Evolutionary conservation across 2,329 filamentous ascomycete genomes (phyloP), one percentile per base, ranked within the genome.

Genomic region (Epichloe sylvatica): DNA sequence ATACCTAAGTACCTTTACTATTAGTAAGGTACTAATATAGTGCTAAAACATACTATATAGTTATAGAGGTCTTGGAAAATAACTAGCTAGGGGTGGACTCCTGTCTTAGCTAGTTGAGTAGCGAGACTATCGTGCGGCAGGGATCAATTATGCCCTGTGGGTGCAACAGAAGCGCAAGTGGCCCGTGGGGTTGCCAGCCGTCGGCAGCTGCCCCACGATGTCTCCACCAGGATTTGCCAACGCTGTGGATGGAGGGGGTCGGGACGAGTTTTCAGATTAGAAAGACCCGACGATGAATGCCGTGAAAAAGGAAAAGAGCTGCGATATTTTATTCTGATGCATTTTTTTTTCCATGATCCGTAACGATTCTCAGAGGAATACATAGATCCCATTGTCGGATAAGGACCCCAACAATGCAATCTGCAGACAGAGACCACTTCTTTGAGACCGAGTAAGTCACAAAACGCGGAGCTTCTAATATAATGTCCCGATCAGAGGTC

Each of bases 371-470:
- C 30, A 30, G 9, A 9, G 9, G 30, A 11, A 2, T 1, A 11
- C 9, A 11, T 30, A 30, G 8, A 30, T 30, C 9, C 9, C 11
- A 30, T 30, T 11, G 30, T 11, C 30, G 30, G 9, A 30, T 37
- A 37, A 37, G n/a, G 30, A 12, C 38, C 54, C 51, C 52, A 53
- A 83, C 78, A 72, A 84, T 85, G 65, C 76, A 80, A 54, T 84
- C 85, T 30, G 76, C 78, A 46, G 79, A 94, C 61, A 76, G 82
- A 47, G 82, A 84, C 33, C 80, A 92, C 62, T 97, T 94, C 72
- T 97, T 97, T 63, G 86, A 96, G 67, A 94, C 89, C 33, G 85
- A 90, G 87, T 92, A 70, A 67, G 81, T 65, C n/a, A 30, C 30
- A 30, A 30, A 9, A 30, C 30, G 30, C 9, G 30, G 8, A 30